These are phyloP conservation scores for Rhododendron mucronatum DNA, from an alignment of 148 eudicot species.

Conservation along the genomic window DNA sequence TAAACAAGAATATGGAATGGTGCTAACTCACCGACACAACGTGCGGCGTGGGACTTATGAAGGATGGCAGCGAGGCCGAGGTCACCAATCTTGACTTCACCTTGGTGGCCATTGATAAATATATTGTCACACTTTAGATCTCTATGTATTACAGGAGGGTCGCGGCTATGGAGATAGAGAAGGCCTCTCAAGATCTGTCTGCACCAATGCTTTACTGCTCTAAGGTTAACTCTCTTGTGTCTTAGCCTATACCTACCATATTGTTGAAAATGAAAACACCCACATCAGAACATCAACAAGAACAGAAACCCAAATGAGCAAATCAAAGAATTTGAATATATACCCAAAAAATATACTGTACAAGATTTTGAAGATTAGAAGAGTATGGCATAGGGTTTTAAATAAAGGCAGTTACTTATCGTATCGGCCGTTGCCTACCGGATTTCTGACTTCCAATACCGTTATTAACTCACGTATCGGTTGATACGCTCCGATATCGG, in stretches of 20 bases:
- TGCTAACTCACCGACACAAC: constrained; percentile 34
- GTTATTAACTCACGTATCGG: too few species aligned
- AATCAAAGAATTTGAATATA: neutral
- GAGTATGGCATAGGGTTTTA: neutral
- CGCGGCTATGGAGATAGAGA: constrained; percentile 42
- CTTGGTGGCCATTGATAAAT: constrained; percentile 46
- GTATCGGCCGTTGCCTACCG: too few species aligned
- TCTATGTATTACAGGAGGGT: constrained; percentile 47
- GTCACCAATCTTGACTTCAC: constrained; percentile 49
- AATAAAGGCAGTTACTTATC: too few species aligned
- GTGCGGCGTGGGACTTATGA: constrained; percentile 40
- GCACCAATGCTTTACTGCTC: constrained; percentile 50
- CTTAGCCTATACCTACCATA: constrained; percentile 29
- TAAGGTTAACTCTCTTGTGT: constrained; percentile 36
- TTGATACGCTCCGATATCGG: too few species aligned
- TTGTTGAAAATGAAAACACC: neutral
- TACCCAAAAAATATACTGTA: neutral
- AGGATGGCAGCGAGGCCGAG: constrained; percentile 49
- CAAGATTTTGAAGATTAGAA: neutral
- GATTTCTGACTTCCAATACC: too few species aligned
- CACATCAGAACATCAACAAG: neutral
- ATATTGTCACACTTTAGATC: constrained; percentile 50
- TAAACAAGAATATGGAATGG: neutral
- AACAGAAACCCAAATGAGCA: neutral
- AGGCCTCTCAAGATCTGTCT: constrained; percentile 48